Evolutionary conservation across 768 basidiomycete genomes (phyloP).

Genomic region (Agrocybe pediades): DNA sequence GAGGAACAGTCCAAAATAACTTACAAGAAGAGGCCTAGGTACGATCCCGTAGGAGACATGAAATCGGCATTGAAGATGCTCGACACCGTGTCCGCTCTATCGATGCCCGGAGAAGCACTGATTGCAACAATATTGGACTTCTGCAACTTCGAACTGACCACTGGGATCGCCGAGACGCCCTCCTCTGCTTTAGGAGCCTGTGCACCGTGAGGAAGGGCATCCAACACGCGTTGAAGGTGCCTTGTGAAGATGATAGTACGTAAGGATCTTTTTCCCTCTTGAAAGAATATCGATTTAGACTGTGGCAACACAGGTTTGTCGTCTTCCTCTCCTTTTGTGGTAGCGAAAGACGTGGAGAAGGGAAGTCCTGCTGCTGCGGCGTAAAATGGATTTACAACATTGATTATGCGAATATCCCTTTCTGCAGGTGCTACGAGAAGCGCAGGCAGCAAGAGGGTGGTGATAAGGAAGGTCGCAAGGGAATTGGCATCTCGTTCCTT

Average conservation of each 20-base stretch:
- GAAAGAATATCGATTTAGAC: conserved; percentile 42
- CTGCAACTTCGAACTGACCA: conserved; percentile 39
- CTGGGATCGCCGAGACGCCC: conserved; percentile 34
- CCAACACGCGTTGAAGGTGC: conserved; percentile 83
- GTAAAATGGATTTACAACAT: conserved; percentile 87
- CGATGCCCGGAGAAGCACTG: conserved; percentile 76
- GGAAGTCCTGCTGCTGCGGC: conserved; percentile 65
- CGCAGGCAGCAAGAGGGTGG: conserved; percentile 77
- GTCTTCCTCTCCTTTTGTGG: conserved; percentile 19
- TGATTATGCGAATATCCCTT: conserved; percentile 87
- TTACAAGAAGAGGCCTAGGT: conserved; percentile 51
- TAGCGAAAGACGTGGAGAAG: conserved; percentile 21
- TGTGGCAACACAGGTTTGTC: conserved; percentile 8
- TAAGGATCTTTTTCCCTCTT: conserved; percentile 67
- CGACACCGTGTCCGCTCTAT: conserved; percentile 68
- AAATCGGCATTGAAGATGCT: conserved; percentile 52
- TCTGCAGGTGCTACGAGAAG: conserved; percentile 85
- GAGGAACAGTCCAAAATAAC: conserved; percentile 24
- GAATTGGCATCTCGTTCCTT: conserved; percentile 50
- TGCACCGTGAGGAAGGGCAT: conserved; percentile 69
- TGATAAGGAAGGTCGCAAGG: conserved; percentile 75
- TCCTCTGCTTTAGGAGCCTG: conserved; percentile 49
- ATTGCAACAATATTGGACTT: conserved; percentile 77
- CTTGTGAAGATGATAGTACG: conserved; percentile 65
- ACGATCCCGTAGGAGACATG: conserved; percentile 36